These are phyloP conservation scores for Phytophthora melonis DNA, from an alignment of 352 stramenopile species.

Conservation along the genomic window DNA sequence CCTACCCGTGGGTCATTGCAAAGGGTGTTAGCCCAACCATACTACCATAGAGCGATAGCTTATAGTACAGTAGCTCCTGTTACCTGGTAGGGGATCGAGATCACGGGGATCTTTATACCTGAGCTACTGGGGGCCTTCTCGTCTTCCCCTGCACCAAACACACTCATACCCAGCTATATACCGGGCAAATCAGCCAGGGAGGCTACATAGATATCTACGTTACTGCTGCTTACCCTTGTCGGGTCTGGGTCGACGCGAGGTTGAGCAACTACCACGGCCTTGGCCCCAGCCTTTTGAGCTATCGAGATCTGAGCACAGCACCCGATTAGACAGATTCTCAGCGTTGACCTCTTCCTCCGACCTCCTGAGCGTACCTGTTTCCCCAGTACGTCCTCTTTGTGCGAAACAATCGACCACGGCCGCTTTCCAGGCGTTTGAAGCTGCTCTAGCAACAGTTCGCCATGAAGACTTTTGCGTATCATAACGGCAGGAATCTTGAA, in stretches of 20 bases:
- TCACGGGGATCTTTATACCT: slow-evolving; percentile 71
- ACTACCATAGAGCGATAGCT: background rate
- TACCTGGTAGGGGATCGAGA: slow-evolving; percentile 69
- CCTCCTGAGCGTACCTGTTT: slow-evolving; percentile 57
- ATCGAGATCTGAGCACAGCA: slow-evolving; percentile 51
- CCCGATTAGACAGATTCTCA: slow-evolving; percentile 1
- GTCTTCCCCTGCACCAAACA: slow-evolving; percentile 51
- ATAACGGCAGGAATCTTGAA: slow-evolving; percentile 77
- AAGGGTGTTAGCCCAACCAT: background rate
- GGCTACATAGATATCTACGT: background rate
- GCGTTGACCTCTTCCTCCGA: background rate
- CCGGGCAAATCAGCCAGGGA: background rate
- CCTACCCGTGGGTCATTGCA: slow-evolving; percentile 25
- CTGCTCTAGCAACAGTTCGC: slow-evolving; percentile 66
- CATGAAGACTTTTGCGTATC: slow-evolving; percentile 64
- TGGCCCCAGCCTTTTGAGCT: slow-evolving; percentile 71
- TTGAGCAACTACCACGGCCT: slow-evolving; percentile 71
- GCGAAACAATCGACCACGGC: slow-evolving; percentile 58
- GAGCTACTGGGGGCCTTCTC: slow-evolving; percentile 51
- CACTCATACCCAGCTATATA: slow-evolving; percentile 49
- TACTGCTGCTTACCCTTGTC: slow-evolving; percentile 38
- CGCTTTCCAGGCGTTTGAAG: slow-evolving; percentile 42
- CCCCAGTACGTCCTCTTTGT: slow-evolving; percentile 72
- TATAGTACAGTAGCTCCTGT: background rate
- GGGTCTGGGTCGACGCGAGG: slow-evolving; percentile 63